Base-by-base conservation (phyloP, 2,329 filamentous ascomycete genomes). In the Emergomyces africanus region DNA sequence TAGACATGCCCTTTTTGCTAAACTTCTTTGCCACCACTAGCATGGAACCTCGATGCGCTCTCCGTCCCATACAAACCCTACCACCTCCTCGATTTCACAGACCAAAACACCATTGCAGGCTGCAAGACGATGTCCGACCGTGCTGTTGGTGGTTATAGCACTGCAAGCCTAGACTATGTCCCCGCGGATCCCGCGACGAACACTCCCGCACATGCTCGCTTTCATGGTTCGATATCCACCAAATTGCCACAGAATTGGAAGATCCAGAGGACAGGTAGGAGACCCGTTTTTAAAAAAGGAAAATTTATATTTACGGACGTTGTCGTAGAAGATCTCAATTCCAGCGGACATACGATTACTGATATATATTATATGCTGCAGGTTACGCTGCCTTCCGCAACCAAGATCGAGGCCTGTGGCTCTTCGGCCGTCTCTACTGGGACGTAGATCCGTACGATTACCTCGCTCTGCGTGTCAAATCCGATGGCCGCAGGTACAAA, bases 331-430 rank as follows among this genome's bases (percentile, higher is more conserved):
- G 5, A 49, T 30, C 14, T 30, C 23, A 10, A 25, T 6, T 4
- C 10, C 14, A 28, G 23, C 12, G 15, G 46, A 14, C 18, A 15
- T 35, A 54, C 35, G 20, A 10, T 28, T 54, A 39, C 28, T 18
- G 25, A 18, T 15, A 46, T 18, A 23, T 53, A 61, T 54, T 35
- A 12, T 55, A 30, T 44, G 44, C 44, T 50, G 87, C 84, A 61
- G 94, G 94, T 50, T 99, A 92, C 71, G 91, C 94, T 1, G 94
- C 87, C 2, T 99, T 90, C 79, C 82, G 92, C 60, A 97, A 95
- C 23, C 79, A 83, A 54, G 90, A 96, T 68, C 83, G 85, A 54
- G 81, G 81, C 3, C 76, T 83, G 9, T 95, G 89, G 23, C 72
- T 96, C n/a, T 96, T 97, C 68, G 94, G 94, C 46, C 86, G 85